Base-by-base conservation (phyloP, 169 alveolate species). In the Cryptosporidium muris region DNA sequence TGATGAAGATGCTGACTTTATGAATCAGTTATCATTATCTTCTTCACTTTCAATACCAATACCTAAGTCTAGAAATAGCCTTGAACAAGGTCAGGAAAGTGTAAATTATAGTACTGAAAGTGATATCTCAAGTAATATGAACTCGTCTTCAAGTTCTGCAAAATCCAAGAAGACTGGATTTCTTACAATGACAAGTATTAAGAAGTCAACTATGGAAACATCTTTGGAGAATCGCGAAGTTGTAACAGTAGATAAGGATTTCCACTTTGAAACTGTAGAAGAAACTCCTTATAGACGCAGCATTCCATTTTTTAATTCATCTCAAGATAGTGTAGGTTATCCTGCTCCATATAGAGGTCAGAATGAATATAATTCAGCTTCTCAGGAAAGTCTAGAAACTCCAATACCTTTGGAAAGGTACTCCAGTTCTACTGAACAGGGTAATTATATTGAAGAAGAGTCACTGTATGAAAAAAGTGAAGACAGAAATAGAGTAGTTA, bases 281-380 rank as follows among this genome's bases (percentile, higher is more conserved):
- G 60, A 74, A 58, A 74, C 85, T 38, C 85, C 85, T 9, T 74
- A 58, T 43, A 74, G 85, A 49, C 54, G 74, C 38, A 74, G 85
- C 34, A 74, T 74, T 43, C 85, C 85, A 4, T 58, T 58, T 25
- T 38, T 62, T 52, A 68, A 68, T 74, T 74, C 85, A 25, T 74
- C 85, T 38, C 85, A 74, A 58, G 85, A 74, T 42, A 74, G 85
- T 34, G 85, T 74, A 3, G 85, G 85, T 2, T 74, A 74, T 37
- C 85, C 85, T 45, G 85, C 85, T 42, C 85, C 85, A 54, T 68
- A 74, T 11, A 53, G 85, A 42, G 74, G 85, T 1, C 85, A 74
- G n/a, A 36, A 36, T 49, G 51, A 51, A 47, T 74, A 74, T 43
- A 74, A 58, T 11, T 34, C 51, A 14, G 74, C 54, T 11, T 74